Evolutionary conservation across 2,329 filamentous ascomycete genomes (phyloP).

Genomic region (Stromatinia cepivora): DNA sequence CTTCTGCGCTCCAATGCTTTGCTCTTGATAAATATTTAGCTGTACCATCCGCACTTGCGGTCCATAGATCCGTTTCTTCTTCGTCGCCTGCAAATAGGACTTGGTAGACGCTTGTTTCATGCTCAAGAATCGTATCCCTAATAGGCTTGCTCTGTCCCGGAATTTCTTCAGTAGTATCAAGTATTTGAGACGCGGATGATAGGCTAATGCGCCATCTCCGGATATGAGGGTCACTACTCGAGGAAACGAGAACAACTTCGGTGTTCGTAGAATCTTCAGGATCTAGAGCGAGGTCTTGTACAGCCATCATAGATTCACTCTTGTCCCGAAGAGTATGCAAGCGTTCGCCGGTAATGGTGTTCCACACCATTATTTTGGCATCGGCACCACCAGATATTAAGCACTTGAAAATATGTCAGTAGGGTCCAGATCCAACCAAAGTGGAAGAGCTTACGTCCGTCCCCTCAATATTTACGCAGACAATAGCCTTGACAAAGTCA

Average conservation of each 20-base stretch:
- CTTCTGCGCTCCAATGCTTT: slow-evolving; percentile 68
- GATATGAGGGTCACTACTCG: slow-evolving; percentile 78
- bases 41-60: slow-evolving; percentile 86
- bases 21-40: slow-evolving; percentile 74
- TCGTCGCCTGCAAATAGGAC: slow-evolving; percentile 68
- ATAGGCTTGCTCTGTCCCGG: slow-evolving; percentile 37
- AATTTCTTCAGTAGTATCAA: slow-evolving; percentile 43
- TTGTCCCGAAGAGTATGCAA: slow-evolving; percentile 79
- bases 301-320: slow-evolving; percentile 66
- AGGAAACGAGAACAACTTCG: slow-evolving; percentile 67
- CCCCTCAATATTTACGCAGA: slow-evolving; percentile 60
- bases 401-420: slow-evolving; percentile 31
- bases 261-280: slow-evolving; percentile 55
- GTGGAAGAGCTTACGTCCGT: slow-evolving; percentile 49
- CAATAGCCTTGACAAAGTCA: slow-evolving; percentile 87
- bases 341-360: slow-evolving; percentile 64
- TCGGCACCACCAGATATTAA: slow-evolving; percentile 77
- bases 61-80: slow-evolving; percentile 75
- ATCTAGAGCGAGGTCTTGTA: slow-evolving; percentile 79
- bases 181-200: slow-evolving; percentile 54
- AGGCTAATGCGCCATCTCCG: slow-evolving; percentile 69
- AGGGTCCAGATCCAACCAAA: slow-evolving; percentile 3
- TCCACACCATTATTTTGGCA: slow-evolving; percentile 82
- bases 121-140: slow-evolving; percentile 64
- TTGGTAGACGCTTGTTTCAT: slow-evolving; percentile 89